phyloP scores from a whole-genome alignment of 176 grass and related monocot species.

The Cenchrus americanus region DNA sequence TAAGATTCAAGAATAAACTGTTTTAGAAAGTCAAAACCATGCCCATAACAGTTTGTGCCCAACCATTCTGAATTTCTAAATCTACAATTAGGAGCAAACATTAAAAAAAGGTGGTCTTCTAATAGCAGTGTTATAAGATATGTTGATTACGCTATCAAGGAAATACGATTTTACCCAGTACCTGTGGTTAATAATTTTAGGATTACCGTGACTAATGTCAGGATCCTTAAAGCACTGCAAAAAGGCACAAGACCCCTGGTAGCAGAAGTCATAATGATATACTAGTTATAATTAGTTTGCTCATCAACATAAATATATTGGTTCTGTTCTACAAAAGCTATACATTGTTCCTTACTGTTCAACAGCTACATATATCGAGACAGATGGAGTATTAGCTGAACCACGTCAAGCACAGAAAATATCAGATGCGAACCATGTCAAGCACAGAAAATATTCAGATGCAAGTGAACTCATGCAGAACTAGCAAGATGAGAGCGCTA shows the following conservation, averaged over 20 bases:
- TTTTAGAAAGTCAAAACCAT: background rate
- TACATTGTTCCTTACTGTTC: background rate
- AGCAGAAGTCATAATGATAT: slow-evolving; percentile 2
- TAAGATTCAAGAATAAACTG: background rate
- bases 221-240: background rate
- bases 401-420: background rate
- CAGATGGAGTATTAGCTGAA: background rate
- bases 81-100: background rate
- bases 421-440: background rate
- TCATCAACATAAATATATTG: background rate
- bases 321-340: background rate
- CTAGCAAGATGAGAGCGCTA: background rate
- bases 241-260: background rate
- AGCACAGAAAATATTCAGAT: slow-evolving; percentile 19
- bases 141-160: background rate
- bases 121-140: background rate
- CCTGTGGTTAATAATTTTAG: background rate
- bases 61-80: slow-evolving; percentile 4
- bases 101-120: background rate
- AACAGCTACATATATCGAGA: background rate
- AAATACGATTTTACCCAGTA: background rate
- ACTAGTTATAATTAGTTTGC: background rate
- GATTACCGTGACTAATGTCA: background rate
- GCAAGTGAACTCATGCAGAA: slow-evolving; percentile 22
- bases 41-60: background rate